Base-by-base conservation (phyloP, 257 asterid genomes). In the Capsicum rhomboideum region DNA sequence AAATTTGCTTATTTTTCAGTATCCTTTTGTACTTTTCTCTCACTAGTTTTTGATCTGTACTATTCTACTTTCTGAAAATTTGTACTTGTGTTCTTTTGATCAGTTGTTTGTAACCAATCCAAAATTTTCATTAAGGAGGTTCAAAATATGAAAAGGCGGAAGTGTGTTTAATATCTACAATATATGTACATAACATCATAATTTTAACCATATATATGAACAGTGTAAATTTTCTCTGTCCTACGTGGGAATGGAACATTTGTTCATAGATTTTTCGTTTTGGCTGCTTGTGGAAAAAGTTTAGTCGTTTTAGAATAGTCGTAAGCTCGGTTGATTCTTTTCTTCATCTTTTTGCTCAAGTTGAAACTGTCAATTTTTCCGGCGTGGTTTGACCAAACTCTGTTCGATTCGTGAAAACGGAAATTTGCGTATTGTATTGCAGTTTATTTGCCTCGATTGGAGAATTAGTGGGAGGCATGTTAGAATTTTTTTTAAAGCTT, bases 31-130 rank as follows among this genome's bases (percentile, higher is more conserved):
- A 2, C 10, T 58, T 37, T 17, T 17, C 34, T 85, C 20, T 14
- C 77, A 59, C 13, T 68, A 63, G 79, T 42, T 72, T 64, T 85
- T 86, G 75, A 79, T 86, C 89, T 88, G 86, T 75, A 68, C 50
- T 87, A 13, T 37, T 85, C 16, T 56, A 74, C 31, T 88, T 74
- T 61, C 17, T 83, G 46, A 3, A 16, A 21, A 8, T 67, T 55
- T 71, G 2, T 10, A 14, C 63, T 6, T 59, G 14, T 85, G 82
- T 82, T 28, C 40, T 8, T 28, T 77, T 53, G 21, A 44, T 54
- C 49, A 14, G 49, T 55, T 79, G 26, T 52, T 49, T 79, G 50
- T n/a, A n/a, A n/a, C n/a, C n/a, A n/a, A n/a, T n/a, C 44, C 44
- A 40, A 6, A 6, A 40, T 40, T 40, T 40, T 40, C 9, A 40